Conservation (phyloP, 2,329 filamentous ascomycete species). For the Trichoderma afroharzianum region DNA sequence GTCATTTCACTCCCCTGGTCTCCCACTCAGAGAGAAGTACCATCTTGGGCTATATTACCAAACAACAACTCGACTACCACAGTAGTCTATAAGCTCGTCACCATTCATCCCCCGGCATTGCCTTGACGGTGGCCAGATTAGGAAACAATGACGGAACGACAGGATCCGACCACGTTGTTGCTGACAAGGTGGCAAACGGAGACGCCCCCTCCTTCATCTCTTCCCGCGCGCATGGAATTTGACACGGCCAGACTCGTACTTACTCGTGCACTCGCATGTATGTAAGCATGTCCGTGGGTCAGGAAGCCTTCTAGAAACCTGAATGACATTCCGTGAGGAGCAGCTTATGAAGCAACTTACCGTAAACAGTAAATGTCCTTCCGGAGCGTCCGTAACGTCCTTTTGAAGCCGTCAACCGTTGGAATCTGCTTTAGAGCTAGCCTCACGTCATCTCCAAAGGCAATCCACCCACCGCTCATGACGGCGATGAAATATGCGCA, state of each 20-base stretch:
- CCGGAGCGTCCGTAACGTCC: not conserved
- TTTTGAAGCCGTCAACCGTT: not conserved
- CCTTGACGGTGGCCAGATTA: not conserved
- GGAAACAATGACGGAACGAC: not conserved
- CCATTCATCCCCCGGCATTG: not conserved
- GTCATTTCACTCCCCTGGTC: not conserved
- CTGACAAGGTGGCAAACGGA: constrained; percentile 2
- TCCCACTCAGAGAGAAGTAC: not conserved
- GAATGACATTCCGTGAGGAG: not conserved
- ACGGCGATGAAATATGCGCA: not conserved
- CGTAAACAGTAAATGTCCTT: not conserved
- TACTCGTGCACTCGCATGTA: not conserved
- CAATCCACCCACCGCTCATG: not conserved
- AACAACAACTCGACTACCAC: not conserved
- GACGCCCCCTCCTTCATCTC: not conserved
- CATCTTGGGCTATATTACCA: not conserved
- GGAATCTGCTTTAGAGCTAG: not conserved
- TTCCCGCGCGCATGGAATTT: not conserved
- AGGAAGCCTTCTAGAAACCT: constrained; percentile 10
- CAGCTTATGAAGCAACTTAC: not conserved
- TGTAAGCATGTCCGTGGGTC: constrained; percentile 8
- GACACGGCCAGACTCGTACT: not conserved
- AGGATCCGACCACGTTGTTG: not conserved
- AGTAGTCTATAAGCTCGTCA: not conserved
- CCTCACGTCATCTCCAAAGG: not conserved